Evolutionary conservation across 352 stramenopile genomes (phyloP), one percentile per base, ranked within the genome.

Genomic region (Hyaloperonospora arabidopsidis): DNA sequence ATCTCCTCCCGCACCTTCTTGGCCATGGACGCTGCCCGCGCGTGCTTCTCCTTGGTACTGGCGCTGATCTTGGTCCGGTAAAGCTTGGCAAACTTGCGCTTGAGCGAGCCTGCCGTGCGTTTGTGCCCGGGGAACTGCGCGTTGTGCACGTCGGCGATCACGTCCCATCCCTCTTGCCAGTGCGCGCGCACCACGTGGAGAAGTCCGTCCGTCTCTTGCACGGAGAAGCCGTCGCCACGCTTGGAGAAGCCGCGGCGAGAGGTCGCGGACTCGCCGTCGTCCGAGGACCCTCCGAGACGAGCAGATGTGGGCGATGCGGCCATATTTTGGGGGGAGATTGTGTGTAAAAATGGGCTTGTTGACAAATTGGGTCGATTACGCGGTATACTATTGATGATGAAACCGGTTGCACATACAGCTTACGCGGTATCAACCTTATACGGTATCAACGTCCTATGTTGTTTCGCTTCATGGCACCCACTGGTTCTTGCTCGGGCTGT

Each of bases 1-100:
- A 72, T 72, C 48, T 72, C 64, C 22, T 68, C 64, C 8, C 64
- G 64, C 17, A 72, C 64, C 23, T 69, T 65, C 46, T 69, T 72
- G 21, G 64, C 64, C 32, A 67, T 36, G 0, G 40, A 25, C 2
- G 60, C 56, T 1, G 52, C 50, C 5, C 64, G 52, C 5, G 52
- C 64, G 25, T 68, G 59, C 28, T 72, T 68, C 17, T 68, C 55
- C 34, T 65, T 69, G 1, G 52, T 63, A 7, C 18, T 50, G 1
- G 48, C 19, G 21, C 63, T 41, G 23, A 66, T 43, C 34, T 65
- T 72, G 19, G 52, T 57, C 40, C 64, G 64, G 38, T 72, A 72
- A 22, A 72, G 60, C 49, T 68, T 69, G 12, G 60, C 54, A 46
- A 72, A 72, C 43, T 72, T 72, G 52, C 60, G 60, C 52, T 72